Evolutionary conservation across 2,329 filamentous ascomycete species (phyloP).

Genomic region (Penicillium oxalicum): DNA sequence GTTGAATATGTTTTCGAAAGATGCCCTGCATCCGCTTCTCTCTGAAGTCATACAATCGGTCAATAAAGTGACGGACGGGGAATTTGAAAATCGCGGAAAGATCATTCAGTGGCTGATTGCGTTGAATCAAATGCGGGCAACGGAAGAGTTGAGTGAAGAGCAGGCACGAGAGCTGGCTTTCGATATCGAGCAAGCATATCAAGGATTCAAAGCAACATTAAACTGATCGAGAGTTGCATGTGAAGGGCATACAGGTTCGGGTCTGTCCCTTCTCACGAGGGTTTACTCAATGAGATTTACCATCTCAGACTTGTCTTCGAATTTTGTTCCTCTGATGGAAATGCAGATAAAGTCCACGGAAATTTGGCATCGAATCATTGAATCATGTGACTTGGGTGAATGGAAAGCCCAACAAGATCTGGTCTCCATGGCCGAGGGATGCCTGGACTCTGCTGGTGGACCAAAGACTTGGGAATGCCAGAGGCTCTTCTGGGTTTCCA

Average conservation of each 20-base stretch:
- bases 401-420: background rate
- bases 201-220: conserved; percentile 81
- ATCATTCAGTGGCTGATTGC: conserved; percentile 98
- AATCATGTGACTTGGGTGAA: too few species aligned
- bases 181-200: conserved; percentile 90
- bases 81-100: conserved; percentile 93
- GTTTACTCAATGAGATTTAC: conserved; percentile 8
- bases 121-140: conserved; percentile 95
- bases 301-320: background rate
- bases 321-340: background rate
- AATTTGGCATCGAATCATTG: too few species aligned
- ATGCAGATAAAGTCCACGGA: background rate
- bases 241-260: conserved; percentile 14
- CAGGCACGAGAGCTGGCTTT: conserved; percentile 84
- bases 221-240: conserved; percentile 36
- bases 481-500: background rate
- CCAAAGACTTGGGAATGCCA: too few species aligned
- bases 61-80: conserved; percentile 90
- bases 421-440: background rate
- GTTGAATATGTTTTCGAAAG: conserved; percentile 86
- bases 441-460: too few species aligned
- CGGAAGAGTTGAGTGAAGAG: conserved; percentile 80
- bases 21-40: conserved; percentile 89
- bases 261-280: conserved; percentile 2
- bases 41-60: conserved; percentile 96